Evolutionary conservation across 345 rosid genomes (phyloP), one percentile per base, ranked within the genome.

Genomic region (Linum trigynum): DNA sequence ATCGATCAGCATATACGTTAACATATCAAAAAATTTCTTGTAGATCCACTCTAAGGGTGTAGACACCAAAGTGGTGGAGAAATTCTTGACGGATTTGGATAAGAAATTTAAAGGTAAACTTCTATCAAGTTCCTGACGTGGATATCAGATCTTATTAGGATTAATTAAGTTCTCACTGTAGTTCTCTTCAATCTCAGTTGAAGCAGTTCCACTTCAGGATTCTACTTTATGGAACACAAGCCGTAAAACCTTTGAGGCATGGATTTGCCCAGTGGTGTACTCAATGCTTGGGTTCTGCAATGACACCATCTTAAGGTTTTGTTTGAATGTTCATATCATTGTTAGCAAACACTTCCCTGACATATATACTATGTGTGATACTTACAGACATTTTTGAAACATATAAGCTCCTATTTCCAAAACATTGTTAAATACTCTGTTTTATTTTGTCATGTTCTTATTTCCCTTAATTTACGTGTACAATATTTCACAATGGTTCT

Each of bases 201-300:
- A 81, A 63, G 84, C 79, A 61, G 58, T 78, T 65, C 77, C 83
- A 58, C 69, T 82, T 72, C 94, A 88, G 83, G 80, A 79, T 61
- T 78, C 90, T 61, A 69, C 76, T 64, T 71, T 82, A 65, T 92
- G 98, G 98, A 84, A 81, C 76, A 90, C 98, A 14, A 60, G 55
- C 55, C 81, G 79, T 69, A 90, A 86, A 78, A 81, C 75, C 64
- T 92, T 92, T 76, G 90, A 90, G 71, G 67, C 35, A 72, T 92
- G 98, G 98, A 88, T 90, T 63, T 92, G 98, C 71, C 90, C 82
- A 61, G 96, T 92, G 69, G 96, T 83, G 68, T 84, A 82, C 82
- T 82, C 86, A 37, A 71, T 90, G 70, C 74, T 90, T 66, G 83
- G 89, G 71, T 79, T 77, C 75, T 81, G 96, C 82, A 76, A 72